These are phyloP conservation scores for Capsella bursapastoris DNA, from an alignment of 345 rosid species.

Conservation along the genomic window DNA sequence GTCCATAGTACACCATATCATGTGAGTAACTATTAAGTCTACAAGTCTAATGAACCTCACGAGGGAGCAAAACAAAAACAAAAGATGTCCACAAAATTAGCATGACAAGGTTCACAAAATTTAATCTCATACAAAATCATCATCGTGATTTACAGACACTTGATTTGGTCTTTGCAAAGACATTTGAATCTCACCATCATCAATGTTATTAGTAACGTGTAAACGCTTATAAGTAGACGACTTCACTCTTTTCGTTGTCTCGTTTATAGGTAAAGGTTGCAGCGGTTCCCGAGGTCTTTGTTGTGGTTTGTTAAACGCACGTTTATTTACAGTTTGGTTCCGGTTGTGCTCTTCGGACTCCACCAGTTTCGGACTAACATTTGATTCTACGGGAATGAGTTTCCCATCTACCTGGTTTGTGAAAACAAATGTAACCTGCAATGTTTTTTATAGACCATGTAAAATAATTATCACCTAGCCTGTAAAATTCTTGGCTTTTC, in stretches of 20 bases:
- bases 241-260: slow-evolving; percentile 35
- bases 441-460: slow-evolving; percentile 14
- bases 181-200: slow-evolving; percentile 26
- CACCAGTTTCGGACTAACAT: slow-evolving; percentile 45
- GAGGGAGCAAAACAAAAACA: not conserved
- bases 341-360: slow-evolving; percentile 30
- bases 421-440: slow-evolving; percentile 87
- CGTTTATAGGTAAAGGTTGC: slow-evolving; percentile 39
- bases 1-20: not conserved
- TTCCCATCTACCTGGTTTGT: slow-evolving; percentile 95
- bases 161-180: slow-evolving; percentile 53
- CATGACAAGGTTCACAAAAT: not conserved
- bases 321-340: slow-evolving; percentile 43
- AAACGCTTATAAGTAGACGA: slow-evolving; percentile 44
- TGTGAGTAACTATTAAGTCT: not conserved
- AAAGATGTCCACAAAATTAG: not conserved
- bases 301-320: slow-evolving; percentile 44
- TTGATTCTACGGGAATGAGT: slow-evolving; percentile 81
- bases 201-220: slow-evolving; percentile 37
- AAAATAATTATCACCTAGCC: slow-evolving; percentile 15
- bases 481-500: not conserved
- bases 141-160: slow-evolving; percentile 45
- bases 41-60: not conserved
- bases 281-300: slow-evolving; percentile 48
- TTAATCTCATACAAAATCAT: slow-evolving; percentile 54